Conservation (phyloP, 2,329 filamentous ascomycete species). For the Mycosphaerella arachidis region DNA sequence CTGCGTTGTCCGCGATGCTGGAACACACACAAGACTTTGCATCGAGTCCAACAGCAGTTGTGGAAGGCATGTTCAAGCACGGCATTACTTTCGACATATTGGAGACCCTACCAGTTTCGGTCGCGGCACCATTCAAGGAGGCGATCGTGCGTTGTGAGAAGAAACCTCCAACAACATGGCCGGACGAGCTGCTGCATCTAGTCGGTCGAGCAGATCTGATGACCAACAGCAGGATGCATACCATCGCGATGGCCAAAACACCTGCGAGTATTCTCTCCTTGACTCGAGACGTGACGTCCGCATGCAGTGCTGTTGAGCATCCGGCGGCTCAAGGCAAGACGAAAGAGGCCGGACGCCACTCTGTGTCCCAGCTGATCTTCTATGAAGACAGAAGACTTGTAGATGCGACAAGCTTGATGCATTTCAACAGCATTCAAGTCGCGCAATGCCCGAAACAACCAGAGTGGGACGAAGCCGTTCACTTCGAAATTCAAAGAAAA, state of each 20-base stretch:
- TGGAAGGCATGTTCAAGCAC: constrained; percentile 63
- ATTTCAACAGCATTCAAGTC: constrained; percentile 73
- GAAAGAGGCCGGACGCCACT: constrained; percentile 71
- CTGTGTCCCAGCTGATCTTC: constrained; percentile 82
- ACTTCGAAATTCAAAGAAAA: constrained; percentile 88
- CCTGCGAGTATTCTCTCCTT: neutral
- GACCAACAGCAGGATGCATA: neutral
- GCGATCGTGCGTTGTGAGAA: constrained; percentile 78
- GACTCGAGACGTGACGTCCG: constrained; percentile 67
- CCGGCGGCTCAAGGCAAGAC: constrained; percentile 67
- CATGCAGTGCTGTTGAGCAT: constrained; percentile 65
- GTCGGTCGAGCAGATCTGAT: constrained; percentile 79
- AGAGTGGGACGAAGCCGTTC: constrained; percentile 77
- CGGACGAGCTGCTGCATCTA: constrained; percentile 63
- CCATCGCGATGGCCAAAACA: constrained; percentile 31
- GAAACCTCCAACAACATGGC: constrained; percentile 75
- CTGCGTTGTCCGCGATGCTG: constrained; percentile 24
- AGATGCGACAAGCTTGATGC: constrained; percentile 80
- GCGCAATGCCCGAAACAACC: constrained; percentile 72
- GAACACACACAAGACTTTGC: constrained; percentile 22
- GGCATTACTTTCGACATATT: constrained; percentile 64
- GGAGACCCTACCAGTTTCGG: constrained; percentile 77
- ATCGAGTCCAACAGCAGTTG: constrained; percentile 17
- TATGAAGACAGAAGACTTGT: constrained; percentile 83
- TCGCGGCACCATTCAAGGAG: constrained; percentile 77